phyloP scores from a whole-genome alignment of 495 filamentous ascomycete genomes.

The Neurospora hispaniola region DNA sequence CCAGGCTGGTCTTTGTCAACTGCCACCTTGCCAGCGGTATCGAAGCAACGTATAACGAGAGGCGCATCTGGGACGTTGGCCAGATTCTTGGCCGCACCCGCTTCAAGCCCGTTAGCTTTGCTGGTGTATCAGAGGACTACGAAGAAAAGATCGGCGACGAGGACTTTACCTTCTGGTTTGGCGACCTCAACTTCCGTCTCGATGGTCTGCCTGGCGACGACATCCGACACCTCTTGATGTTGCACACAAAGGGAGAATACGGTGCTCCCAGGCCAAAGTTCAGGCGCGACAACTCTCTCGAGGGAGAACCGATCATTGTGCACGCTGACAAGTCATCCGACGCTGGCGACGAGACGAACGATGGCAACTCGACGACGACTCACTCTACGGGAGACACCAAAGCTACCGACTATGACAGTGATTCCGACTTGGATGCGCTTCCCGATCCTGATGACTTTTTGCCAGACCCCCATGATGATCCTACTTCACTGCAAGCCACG shows the following conservation, averaged over 20 bases:
- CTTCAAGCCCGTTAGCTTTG: conserved; percentile 59
- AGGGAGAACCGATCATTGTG: conserved; percentile 34
- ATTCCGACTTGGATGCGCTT: conserved; percentile 29
- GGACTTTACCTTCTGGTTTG: conserved; percentile 93
- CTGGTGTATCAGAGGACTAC: conserved; percentile 40
- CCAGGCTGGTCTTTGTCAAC: conserved; percentile 79
- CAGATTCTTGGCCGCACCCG: conserved; percentile 64
- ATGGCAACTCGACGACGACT: conserved; percentile 7
- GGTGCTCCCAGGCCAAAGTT: conserved; percentile 35
- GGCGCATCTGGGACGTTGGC: conserved; percentile 79
- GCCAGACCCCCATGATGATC: conserved; percentile 40
- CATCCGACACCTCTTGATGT: conserved; percentile 71
- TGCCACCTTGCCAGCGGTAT: conserved; percentile 80
- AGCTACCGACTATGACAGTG: conserved; percentile 16
- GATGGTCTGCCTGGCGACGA: conserved; percentile 83
- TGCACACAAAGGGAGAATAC: conserved; percentile 73
- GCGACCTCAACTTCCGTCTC: conserved; percentile 91
- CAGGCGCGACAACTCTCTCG: conserved; percentile 22
- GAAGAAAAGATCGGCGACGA: conserved; percentile 74
- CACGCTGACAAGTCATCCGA: conserved; percentile 15
- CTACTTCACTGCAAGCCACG: conserved; percentile 64
- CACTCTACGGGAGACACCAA: neutral
- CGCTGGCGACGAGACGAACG: conserved; percentile 21
- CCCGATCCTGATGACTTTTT: conserved; percentile 47
- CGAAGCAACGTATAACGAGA: conserved; percentile 64